These are phyloP conservation scores for Bryum argenteum DNA, from an alignment of 225 moss, liverwort and hornwort genomes.

Conservation along the genomic window DNA sequence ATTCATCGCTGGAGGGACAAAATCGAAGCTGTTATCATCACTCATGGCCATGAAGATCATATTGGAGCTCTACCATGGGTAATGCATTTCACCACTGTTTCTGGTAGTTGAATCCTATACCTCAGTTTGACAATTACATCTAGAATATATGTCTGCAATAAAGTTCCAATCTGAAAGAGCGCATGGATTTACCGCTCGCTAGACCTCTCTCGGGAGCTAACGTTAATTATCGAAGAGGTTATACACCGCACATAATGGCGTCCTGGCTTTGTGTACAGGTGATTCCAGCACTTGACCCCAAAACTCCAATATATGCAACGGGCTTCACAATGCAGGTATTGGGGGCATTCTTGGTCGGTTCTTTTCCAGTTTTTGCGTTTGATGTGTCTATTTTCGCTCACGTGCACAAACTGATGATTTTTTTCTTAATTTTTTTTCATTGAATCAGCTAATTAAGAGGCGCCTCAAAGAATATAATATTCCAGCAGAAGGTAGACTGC, in stretches of 20 bases:
- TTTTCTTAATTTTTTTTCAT: too few relatives aligned
- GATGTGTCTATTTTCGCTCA: conserved; percentile 4
- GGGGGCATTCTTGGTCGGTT: not conserved
- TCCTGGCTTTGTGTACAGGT: conserved; percentile 51
- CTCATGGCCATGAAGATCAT: conserved; percentile 99
- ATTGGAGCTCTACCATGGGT: conserved; percentile 99
- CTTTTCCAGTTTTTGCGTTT: conserved; percentile 8
- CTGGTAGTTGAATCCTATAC: not conserved
- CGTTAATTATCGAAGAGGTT: too few relatives aligned
- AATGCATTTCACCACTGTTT: not conserved
- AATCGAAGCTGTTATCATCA: conserved; percentile 96
- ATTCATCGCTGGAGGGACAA: conserved; percentile 98
- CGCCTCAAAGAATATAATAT: conserved; percentile 93
- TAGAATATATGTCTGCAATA: not conserved
- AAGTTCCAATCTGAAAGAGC: not conserved
- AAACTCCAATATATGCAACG: conserved; percentile 94
- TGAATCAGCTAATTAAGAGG: conserved; percentile 75
- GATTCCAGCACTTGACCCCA: conserved; percentile 90
- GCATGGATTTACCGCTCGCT: not conserved
- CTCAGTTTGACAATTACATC: not conserved
- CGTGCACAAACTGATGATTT: conserved; percentile 20
- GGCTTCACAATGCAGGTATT: conserved; percentile 98
- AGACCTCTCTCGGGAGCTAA: not conserved
- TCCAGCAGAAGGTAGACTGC: conserved; percentile 73
- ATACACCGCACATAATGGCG: not conserved